Conservation (phyloP, 176 grass and related monocot genomes). For the Urochloa ruziziensis region DNA sequence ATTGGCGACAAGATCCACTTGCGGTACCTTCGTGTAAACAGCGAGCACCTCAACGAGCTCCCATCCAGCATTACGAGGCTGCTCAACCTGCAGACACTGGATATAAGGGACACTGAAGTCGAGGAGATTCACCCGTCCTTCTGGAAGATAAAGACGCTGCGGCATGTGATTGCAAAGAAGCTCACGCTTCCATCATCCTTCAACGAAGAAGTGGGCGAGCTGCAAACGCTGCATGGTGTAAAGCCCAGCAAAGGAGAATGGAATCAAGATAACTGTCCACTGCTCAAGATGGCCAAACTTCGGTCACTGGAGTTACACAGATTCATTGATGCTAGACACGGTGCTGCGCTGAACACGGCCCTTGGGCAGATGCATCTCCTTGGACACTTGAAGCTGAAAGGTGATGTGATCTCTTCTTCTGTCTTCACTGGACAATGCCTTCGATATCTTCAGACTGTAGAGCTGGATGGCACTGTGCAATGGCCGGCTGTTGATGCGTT, state of each 20-base stretch:
- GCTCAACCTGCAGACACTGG: slow-evolving; percentile 31
- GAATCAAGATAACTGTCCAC: neutral
- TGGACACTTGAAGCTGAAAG: neutral
- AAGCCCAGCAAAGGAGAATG: neutral
- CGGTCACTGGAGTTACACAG: slow-evolving; percentile 7
- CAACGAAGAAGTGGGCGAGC: neutral
- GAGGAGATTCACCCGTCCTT: neutral
- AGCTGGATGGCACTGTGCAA: neutral
- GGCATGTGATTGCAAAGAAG: neutral
- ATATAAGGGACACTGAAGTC: slow-evolving; percentile 11
- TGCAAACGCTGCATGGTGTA: slow-evolving; percentile 27
- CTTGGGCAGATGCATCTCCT: neutral
- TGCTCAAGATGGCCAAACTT: slow-evolving; percentile 20
- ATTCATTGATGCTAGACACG: neutral
- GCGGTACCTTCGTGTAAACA: neutral
- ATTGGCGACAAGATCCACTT: slow-evolving; percentile 25
- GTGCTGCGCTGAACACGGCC: neutral
- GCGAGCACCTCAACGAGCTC: neutral
- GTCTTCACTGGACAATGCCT: slow-evolving; percentile 7
- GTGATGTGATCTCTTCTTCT: neutral
- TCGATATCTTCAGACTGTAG: neutral
- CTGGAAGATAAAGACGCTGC: slow-evolving; percentile 3
- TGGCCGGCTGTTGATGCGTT: neutral
- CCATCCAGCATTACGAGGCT: neutral
- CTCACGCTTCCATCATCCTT: neutral